Evolutionary conservation across 2,329 filamentous ascomycete genomes (phyloP).

Genomic region (Didymella lethalis): DNA sequence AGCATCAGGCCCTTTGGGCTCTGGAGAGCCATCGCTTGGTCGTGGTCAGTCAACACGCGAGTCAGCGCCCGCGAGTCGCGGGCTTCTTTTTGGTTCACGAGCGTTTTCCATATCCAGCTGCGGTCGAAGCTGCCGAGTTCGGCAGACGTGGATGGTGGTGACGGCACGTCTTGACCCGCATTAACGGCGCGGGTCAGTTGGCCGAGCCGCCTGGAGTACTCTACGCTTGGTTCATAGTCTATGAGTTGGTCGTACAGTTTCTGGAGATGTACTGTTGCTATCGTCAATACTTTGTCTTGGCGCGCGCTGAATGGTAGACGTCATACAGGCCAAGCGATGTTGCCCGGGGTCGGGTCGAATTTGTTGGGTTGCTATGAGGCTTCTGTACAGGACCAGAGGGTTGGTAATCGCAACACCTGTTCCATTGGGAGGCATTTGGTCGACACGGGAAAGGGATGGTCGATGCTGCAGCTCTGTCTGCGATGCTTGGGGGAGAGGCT

Average conservation of each 20-base stretch:
- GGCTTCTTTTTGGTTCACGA: conserved; percentile 63
- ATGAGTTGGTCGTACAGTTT: conserved; percentile 78
- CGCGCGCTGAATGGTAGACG: conserved; percentile 40
- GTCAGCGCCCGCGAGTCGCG: conserved; percentile 68
- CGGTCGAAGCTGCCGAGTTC: conserved; percentile 36
- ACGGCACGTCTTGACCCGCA: conserved; percentile 29
- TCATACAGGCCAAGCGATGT: conserved; percentile 65
- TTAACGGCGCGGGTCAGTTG: conserved; percentile 62
- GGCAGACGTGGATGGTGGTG: conserved; percentile 45
- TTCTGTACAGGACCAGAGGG: conserved; percentile 77
- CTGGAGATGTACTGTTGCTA: conserved; percentile 71
- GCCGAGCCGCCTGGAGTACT: conserved; percentile 72
- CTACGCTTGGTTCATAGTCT: conserved; percentile 76
- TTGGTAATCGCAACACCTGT: conserved; percentile 64
- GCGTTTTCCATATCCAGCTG: conserved; percentile 62
- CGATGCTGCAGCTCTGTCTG: conserved; percentile 23
- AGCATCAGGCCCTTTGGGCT: conserved; percentile 79
- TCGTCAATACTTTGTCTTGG: conserved; percentile 30
- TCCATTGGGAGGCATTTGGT: conserved; percentile 46
- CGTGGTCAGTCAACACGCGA: conserved; percentile 71
- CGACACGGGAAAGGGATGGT: conserved; percentile 12
- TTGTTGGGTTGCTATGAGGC: conserved; percentile 70
- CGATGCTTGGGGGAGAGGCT: conserved; percentile 1
- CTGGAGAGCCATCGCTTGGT: conserved; percentile 74
- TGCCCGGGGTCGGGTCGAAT: conserved; percentile 75